Percentiles rank a stretch among this genome's conserved stretches.
Conservation (phyloP, 2,329 filamentous ascomycete genomes). For the Elsinoe fawcettii region DNA sequence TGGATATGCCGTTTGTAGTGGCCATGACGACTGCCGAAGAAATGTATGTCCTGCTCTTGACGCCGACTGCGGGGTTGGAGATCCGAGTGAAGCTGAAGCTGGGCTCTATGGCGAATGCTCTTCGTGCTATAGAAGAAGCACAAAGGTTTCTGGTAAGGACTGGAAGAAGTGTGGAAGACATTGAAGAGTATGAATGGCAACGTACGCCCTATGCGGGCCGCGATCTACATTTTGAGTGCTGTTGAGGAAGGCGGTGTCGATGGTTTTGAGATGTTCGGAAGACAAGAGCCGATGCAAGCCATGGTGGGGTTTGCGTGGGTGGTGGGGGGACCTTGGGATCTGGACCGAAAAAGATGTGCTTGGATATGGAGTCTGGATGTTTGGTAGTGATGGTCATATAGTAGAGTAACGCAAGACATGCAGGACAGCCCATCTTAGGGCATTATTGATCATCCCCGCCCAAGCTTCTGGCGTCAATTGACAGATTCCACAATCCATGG, state of each 20-base stretch:
- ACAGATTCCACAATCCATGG: background rate
- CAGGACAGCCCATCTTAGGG: background rate
- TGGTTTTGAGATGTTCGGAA: background rate
- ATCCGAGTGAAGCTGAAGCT: background rate
- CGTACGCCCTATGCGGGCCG: background rate
- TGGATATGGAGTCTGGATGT: background rate
- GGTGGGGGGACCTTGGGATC: background rate
- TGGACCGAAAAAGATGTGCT: background rate
- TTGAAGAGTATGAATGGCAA: background rate
- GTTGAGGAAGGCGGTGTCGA: background rate
- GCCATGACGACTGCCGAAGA: conserved; percentile 6
- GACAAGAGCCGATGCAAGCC: background rate
- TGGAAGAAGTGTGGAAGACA: background rate
- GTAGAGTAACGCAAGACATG: no score
- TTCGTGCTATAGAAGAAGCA: background rate
- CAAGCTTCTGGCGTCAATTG: background rate
- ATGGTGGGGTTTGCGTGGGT: background rate
- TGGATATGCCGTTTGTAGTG: conserved; percentile 14
- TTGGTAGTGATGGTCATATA: background rate
- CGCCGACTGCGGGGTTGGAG: background rate
- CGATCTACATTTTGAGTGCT: conserved; percentile 6
- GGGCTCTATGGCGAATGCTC: background rate
- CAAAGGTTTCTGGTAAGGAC: background rate
- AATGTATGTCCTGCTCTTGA: background rate
- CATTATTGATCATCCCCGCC: background rate